These are phyloP conservation scores for Bertia moriformis DNA, from an alignment of 2,329 filamentous ascomycete genomes.

Conservation along the genomic window DNA sequence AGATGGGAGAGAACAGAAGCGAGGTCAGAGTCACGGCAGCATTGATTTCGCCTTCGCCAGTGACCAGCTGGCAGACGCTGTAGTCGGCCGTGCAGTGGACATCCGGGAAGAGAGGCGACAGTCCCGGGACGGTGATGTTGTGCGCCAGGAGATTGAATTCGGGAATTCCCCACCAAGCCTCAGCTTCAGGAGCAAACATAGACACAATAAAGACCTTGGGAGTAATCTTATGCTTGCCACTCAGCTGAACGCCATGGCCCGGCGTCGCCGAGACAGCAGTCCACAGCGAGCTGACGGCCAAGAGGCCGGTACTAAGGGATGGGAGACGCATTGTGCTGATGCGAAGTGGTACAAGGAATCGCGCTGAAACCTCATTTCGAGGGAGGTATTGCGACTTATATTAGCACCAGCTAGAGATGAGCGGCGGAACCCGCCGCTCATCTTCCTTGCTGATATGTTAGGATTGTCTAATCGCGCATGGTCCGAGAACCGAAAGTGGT, in stretches of 20 bases:
- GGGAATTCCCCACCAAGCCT: constrained; percentile 37
- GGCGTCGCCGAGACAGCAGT: constrained; percentile 14
- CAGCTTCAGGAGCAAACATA: constrained; percentile 48
- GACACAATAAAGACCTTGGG: constrained; percentile 50
- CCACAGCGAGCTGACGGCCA: constrained; percentile 14
- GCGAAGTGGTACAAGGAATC: too few relatives aligned
- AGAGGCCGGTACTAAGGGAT: too few relatives aligned
- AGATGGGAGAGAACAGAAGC: constrained; percentile 42
- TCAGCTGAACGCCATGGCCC: too few relatives aligned
- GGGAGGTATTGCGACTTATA: too few relatives aligned
- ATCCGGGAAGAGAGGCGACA: constrained; percentile 50
- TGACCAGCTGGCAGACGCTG: constrained; percentile 53
- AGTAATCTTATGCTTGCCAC: constrained; percentile 23
- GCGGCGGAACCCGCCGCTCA: too few relatives aligned
- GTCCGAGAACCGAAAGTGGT: too few relatives aligned
- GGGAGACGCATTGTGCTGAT: too few relatives aligned
- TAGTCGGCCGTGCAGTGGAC: constrained; percentile 47
- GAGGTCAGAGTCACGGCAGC: constrained; percentile 53
- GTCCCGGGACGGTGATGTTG: constrained; percentile 43
- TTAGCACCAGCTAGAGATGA: too few relatives aligned
- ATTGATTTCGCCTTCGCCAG: constrained; percentile 62
- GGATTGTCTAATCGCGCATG: too few relatives aligned
- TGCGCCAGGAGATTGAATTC: constrained; percentile 38
- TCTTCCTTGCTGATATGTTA: too few relatives aligned
- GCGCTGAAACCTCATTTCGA: too few relatives aligned